Conservation (phyloP, 768 basidiomycete genomes). For the Amylocystis lapponica region DNA sequence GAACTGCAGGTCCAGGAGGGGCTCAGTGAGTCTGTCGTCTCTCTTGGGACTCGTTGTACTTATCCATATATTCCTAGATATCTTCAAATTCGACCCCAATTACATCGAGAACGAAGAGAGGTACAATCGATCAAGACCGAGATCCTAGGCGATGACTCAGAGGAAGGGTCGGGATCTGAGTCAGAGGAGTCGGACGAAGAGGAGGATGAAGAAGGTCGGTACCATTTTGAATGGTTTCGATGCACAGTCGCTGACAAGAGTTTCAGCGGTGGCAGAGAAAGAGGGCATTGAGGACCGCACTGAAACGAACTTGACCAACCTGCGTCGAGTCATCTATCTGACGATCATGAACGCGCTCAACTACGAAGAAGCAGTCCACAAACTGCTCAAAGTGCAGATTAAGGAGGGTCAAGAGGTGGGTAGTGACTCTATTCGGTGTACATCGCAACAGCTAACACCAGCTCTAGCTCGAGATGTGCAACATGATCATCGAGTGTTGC, state of each 20-base stretch:
- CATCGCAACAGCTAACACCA: not conserved
- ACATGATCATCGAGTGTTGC: slow-evolving; percentile 99
- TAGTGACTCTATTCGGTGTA: slow-evolving; percentile 3
- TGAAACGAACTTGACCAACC: slow-evolving; percentile 91
- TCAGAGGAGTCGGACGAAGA: slow-evolving; percentile 49
- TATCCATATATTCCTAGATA: slow-evolving; percentile 43
- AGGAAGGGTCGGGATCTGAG: slow-evolving; percentile 65
- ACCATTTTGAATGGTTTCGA: not conserved
- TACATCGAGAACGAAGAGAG: slow-evolving; percentile 90
- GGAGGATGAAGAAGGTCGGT: slow-evolving; percentile 47
- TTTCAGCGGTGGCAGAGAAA: slow-evolving; percentile 63
- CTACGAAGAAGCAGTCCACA: slow-evolving; percentile 99
- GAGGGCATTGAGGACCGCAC: slow-evolving; percentile 93
- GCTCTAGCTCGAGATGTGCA: slow-evolving; percentile 87
- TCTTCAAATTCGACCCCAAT: slow-evolving; percentile 92
- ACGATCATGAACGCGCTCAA: slow-evolving; percentile 99
- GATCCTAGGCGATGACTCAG: slow-evolving; percentile 87
- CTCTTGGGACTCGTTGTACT: not conserved
- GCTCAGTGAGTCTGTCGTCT: slow-evolving; percentile 57
- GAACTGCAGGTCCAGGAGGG: slow-evolving; percentile 93
- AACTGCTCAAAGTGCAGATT: slow-evolving; percentile 88
- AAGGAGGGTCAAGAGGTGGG: slow-evolving; percentile 90
- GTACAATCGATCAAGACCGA: slow-evolving; percentile 89
- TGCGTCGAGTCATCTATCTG: slow-evolving; percentile 90
- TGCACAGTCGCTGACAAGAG: slow-evolving; percentile 6